phyloP scores from a whole-genome alignment of 306 rosid genomes.

The Lablab purpureus region DNA sequence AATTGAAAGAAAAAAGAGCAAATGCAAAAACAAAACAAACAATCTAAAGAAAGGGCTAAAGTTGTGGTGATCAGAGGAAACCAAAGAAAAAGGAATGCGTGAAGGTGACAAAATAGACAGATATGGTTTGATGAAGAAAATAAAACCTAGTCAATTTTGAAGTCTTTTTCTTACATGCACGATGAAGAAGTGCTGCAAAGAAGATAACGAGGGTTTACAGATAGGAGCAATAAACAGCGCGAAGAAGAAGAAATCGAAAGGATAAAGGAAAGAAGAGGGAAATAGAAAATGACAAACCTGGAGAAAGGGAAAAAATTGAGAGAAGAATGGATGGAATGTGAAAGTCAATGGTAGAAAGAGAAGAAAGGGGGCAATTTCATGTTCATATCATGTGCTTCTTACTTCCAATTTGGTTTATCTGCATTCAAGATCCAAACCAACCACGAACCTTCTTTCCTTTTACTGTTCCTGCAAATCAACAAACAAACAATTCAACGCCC shows the following conservation, averaged over 20 bases:
- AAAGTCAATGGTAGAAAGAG: not conserved
- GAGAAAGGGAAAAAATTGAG: not conserved
- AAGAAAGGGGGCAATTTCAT: not conserved
- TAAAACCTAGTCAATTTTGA: not conserved
- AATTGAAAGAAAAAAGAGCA: not conserved
- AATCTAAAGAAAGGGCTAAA: not conserved
- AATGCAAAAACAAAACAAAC: not conserved
- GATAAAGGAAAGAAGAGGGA: not conserved
- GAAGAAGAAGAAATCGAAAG: not conserved
- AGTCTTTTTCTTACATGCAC: not conserved
- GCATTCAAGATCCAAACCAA: not conserved
- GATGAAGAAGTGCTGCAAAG: not conserved
- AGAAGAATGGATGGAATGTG: conserved; percentile 19
- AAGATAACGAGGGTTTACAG: conserved; percentile 1
- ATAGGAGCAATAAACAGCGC: not conserved
- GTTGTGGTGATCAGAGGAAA: not conserved
- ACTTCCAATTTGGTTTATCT: not conserved
- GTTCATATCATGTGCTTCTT: not conserved
- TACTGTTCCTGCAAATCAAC: not conserved
- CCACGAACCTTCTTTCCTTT: not conserved
- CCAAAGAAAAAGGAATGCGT: not conserved
- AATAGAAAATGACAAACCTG: conserved; percentile 41
- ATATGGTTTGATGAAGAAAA: not conserved
- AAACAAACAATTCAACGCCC: too few relatives aligned
- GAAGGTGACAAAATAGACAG: not conserved